phyloP scores from a whole-genome alignment of 495 filamentous ascomycete genomes.

The Penicillium cosmopolitanum region DNA sequence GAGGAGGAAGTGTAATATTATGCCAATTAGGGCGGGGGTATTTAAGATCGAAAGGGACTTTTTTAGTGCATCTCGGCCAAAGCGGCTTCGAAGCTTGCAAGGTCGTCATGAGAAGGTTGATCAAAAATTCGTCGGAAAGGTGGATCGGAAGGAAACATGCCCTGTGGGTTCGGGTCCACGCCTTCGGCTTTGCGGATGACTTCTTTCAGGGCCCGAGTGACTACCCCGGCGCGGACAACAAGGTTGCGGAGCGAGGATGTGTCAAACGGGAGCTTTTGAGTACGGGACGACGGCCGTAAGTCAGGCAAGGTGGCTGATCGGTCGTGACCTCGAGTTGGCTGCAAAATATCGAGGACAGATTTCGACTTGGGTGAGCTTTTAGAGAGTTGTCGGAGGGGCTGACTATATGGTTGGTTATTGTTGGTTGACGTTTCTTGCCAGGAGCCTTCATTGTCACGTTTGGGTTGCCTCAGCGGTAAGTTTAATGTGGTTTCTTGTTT shows the following conservation, averaged over 20 bases:
- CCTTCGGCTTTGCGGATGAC: slow-evolving; percentile 80
- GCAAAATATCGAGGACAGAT: slow-evolving; percentile 83
- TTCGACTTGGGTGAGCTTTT: slow-evolving; percentile 65
- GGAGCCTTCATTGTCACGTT: slow-evolving; percentile 33
- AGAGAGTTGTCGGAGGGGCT: slow-evolving; percentile 26
- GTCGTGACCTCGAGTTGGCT: slow-evolving; percentile 62
- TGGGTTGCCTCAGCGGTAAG: slow-evolving; percentile 18
- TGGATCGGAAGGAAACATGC: slow-evolving; percentile 37
- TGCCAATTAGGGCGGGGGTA: slow-evolving; percentile 1
- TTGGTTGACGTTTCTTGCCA: slow-evolving; percentile 2
- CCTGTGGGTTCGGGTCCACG: slow-evolving; percentile 61
- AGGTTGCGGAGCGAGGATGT: slow-evolving; percentile 86
- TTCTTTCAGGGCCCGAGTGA: slow-evolving; percentile 74
- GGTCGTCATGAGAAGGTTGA: slow-evolving; percentile 39
- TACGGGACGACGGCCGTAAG: slow-evolving; percentile 44
- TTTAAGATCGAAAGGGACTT: background rate
- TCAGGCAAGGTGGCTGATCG: slow-evolving; percentile 47
- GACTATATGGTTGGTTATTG: background rate
- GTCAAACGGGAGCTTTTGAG: slow-evolving; percentile 87
- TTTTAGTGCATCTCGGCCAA: slow-evolving; percentile 32
- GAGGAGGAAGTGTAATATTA: slow-evolving; percentile 8
- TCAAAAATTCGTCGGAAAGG: slow-evolving; percentile 52
- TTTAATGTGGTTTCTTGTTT: slow-evolving; percentile 4
- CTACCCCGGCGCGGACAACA: slow-evolving; percentile 78
- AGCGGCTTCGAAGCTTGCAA: slow-evolving; percentile 38